phyloP scores from a whole-genome alignment of 768 basidiomycete genomes.

The Tylopilus sp. region DNA sequence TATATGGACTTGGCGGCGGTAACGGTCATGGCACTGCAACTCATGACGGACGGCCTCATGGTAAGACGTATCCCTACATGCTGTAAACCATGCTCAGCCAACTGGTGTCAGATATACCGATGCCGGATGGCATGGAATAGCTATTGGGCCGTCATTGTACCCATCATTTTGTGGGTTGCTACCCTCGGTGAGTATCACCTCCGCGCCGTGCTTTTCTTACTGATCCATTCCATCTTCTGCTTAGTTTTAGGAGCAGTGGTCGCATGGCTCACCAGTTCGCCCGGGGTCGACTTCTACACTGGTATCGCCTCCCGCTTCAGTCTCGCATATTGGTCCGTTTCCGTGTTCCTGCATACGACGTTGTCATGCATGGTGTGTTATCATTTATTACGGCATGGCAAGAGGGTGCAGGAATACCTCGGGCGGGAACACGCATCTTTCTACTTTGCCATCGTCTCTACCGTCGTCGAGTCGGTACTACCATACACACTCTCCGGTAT shows the following conservation, averaged over 20 bases:
- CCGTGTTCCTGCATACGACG: background rate
- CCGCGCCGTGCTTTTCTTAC: background rate
- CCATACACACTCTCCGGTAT: constrained; percentile 11
- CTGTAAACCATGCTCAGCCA: background rate
- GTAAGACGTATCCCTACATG: background rate
- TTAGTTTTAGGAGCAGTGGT: constrained; percentile 13
- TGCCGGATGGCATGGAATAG: background rate
- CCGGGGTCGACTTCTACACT: constrained; percentile 5
- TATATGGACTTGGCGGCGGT: constrained; percentile 19
- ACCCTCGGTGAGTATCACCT: background rate
- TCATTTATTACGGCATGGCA: constrained; percentile 11
- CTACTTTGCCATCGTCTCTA: constrained; percentile 12
- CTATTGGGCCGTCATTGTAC: background rate
- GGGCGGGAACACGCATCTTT: background rate
- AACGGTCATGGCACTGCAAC: background rate
- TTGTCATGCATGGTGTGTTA: constrained; percentile 14
- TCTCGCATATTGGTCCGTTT: constrained; percentile 14
- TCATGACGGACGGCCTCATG: constrained; percentile 18
- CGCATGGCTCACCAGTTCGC: constrained; percentile 8
- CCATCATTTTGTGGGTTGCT: background rate
- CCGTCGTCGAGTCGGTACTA: constrained; percentile 11
- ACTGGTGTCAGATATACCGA: constrained; percentile 27
- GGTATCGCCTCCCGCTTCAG: constrained; percentile 6
- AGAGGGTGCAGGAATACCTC: constrained; percentile 2
- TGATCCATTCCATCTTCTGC: background rate